These are phyloP conservation scores for Aeschynomene evenia DNA, from an alignment of 306 rosid genomes.

Conservation along the genomic window DNA sequence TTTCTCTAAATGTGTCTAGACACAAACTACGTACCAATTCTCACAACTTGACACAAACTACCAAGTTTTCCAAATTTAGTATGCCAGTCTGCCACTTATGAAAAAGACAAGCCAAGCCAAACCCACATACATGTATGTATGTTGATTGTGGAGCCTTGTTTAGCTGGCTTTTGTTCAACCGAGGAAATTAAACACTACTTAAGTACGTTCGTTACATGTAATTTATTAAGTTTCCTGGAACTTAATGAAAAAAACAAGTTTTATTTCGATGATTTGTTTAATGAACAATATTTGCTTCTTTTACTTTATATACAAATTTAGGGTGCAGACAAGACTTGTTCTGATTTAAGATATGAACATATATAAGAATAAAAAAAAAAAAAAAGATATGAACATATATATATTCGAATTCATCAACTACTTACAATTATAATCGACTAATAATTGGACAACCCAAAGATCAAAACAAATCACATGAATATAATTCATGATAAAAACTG, in stretches of 20 bases:
- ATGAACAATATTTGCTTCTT: not conserved
- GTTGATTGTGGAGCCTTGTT: not conserved
- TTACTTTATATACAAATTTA: too few species aligned
- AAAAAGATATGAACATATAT: too few species aligned
- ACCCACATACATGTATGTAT: too few species aligned
- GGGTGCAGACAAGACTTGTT: too few species aligned
- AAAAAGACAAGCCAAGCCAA: not conserved
- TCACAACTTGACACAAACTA: not conserved
- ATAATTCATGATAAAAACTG: too few species aligned
- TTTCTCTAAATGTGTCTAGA: slow-evolving; percentile 6
- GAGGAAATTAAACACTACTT: not conserved
- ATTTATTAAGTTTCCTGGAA: not conserved
- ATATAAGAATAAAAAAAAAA: too few species aligned
- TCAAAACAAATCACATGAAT: too few species aligned
- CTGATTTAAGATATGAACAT: too few species aligned
- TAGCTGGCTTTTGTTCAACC: not conserved
- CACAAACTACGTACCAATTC: not conserved
- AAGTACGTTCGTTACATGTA: not conserved
- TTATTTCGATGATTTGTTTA: not conserved
- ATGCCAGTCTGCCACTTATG: not conserved
- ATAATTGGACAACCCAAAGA: too few species aligned
- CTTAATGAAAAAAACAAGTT: not conserved
- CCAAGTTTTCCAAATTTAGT: not conserved
- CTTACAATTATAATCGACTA: too few species aligned
- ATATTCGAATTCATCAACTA: too few species aligned